phyloP scores from a whole-genome alignment of 768 basidiomycete species.

The Naganishia kalamii region DNA sequence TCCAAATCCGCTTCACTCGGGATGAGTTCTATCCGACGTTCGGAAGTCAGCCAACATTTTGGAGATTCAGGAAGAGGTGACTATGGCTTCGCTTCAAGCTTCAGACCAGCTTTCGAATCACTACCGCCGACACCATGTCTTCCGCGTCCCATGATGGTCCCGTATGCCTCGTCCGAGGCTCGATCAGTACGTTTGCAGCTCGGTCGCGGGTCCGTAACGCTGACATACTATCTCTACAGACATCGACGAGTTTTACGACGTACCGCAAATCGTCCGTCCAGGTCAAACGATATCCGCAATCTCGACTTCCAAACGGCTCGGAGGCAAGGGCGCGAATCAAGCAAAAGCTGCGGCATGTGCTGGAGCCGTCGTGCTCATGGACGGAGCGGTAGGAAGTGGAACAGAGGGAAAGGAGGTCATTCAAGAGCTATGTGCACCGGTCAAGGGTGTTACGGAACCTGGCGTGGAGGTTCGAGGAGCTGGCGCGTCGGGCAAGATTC shows the following conservation, averaged over 20 bases:
- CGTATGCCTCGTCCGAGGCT: constrained; percentile 19
- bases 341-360: constrained; percentile 47
- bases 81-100: background rate
- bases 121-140: background rate
- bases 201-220: background rate
- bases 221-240: constrained; percentile 28
- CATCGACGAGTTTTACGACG: constrained; percentile 44
- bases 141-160: constrained; percentile 36
- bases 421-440: constrained; percentile 33
- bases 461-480: background rate
- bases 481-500: background rate
- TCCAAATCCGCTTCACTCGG: too few species aligned
- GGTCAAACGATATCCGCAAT: constrained; percentile 50
- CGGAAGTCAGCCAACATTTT: too few species aligned
- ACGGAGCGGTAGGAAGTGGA: constrained; percentile 44
- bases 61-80: too few species aligned
- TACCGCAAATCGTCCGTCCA: constrained; percentile 40
- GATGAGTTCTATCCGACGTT: too few species aligned
- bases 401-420: constrained; percentile 36
- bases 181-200: constrained; percentile 15
- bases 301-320: constrained; percentile 41
- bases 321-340: constrained; percentile 51
- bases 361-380: constrained; percentile 39
- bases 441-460: constrained; percentile 32
- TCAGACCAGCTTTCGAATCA: background rate